Percentiles rank a stretch among this genome's conserved stretches.
Evolutionary conservation across 441 rosid species (phyloP).

Genomic region (Populus hybrid): DNA sequence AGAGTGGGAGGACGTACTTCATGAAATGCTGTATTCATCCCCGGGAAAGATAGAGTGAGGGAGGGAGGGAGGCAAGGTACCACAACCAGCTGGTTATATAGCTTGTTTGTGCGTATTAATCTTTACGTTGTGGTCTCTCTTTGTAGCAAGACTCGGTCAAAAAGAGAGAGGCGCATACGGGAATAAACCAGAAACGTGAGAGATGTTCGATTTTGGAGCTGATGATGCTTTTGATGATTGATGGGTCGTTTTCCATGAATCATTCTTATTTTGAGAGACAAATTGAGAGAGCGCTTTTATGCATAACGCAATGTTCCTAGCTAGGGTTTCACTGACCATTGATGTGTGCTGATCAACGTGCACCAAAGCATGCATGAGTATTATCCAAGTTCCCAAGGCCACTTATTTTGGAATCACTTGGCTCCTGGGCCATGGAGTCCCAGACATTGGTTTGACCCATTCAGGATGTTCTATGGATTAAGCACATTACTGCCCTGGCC

Average conservation of each 20-base stretch:
- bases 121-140: background rate
- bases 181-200: background rate
- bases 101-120: background rate
- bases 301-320: background rate
- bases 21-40: constrained; percentile 22
- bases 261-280: background rate
- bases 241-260: constrained; percentile 24
- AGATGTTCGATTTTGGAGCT: background rate
- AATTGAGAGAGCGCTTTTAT: background rate
- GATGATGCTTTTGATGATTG: constrained; percentile 20
- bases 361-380: background rate
- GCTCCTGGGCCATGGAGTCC: background rate
- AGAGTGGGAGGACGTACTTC: constrained; percentile 20
- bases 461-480: too few species aligned
- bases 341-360: background rate
- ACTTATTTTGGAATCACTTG: background rate
- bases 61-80: background rate
- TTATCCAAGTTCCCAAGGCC: background rate
- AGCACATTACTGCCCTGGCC: too few species aligned
- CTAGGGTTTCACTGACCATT: background rate
- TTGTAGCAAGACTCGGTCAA: constrained; percentile 3
- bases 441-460: background rate
- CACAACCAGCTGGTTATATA: background rate
- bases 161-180: background rate
- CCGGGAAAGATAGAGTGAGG: background rate